Conservation (phyloP, 805 yeast genomes). For the Saturnispora gosingensis region DNA sequence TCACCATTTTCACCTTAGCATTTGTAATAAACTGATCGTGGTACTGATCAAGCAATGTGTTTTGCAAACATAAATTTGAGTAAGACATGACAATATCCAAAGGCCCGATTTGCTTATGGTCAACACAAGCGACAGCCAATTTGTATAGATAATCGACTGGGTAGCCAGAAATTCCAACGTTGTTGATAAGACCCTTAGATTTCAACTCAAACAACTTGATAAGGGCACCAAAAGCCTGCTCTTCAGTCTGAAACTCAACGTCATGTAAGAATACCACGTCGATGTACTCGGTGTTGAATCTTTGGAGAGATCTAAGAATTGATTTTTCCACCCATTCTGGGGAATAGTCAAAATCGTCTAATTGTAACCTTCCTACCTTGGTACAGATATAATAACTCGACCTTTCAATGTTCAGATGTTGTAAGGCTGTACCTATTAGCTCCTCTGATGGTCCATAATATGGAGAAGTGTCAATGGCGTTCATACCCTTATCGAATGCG, state of each 20-base stretch:
- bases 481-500: constrained; percentile 61
- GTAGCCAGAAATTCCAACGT: constrained; percentile 80
- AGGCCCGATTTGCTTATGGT: constrained; percentile 40
- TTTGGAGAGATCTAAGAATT: constrained; percentile 53
- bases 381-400: constrained; percentile 65
- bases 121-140: constrained; percentile 35
- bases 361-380: constrained; percentile 70
- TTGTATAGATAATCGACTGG: constrained; percentile 62
- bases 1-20: constrained; percentile 47
- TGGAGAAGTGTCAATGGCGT: constrained; percentile 85
- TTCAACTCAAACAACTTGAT: constrained; percentile 50
- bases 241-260: constrained; percentile 63
- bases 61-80: constrained; percentile 76
- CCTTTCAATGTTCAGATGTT: constrained; percentile 37
- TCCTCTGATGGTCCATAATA: constrained; percentile 86
- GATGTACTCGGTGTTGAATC: constrained; percentile 59
- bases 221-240: constrained; percentile 53
- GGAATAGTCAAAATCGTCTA: constrained; percentile 68
- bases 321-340: constrained; percentile 50
- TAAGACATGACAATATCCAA: constrained; percentile 74
- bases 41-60: constrained; percentile 41
- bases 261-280: constrained; percentile 87
- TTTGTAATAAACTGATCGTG: constrained; percentile 40
- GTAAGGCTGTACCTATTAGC: constrained; percentile 60
- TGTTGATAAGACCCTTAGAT: constrained; percentile 47